Evolutionary conservation across 208 protist species (phyloP).

Genomic region (Trypanosoma melophagium): DNA sequence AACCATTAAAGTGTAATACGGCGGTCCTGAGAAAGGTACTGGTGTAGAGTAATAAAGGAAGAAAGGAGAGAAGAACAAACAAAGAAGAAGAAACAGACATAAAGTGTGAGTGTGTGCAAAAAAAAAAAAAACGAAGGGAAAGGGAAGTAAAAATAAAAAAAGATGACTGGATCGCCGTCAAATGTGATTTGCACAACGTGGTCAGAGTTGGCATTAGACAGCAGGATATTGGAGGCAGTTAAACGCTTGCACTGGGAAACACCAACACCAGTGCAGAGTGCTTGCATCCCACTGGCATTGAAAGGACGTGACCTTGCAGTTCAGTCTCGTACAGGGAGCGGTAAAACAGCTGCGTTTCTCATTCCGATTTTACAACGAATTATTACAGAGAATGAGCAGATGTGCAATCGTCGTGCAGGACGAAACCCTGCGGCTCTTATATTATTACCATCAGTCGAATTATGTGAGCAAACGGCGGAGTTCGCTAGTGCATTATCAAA

Average conservation of each 20-base stretch:
- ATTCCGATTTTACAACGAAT: constrained; percentile 87
- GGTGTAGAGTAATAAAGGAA: too few relatives aligned
- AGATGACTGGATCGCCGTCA: constrained; percentile 8
- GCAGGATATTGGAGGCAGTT: constrained; percentile 80
- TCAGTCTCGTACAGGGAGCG: constrained; percentile 85
- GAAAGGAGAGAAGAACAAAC: too few relatives aligned
- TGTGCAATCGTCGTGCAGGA: constrained; percentile 36
- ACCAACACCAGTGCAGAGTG: constrained; percentile 94
- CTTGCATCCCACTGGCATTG: constrained; percentile 92
- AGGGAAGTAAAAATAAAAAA: neutral
- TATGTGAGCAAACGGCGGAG: constrained; percentile 94
- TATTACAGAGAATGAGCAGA: constrained; percentile 72
- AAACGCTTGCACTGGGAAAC: constrained; percentile 74
- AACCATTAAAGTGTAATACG: neutral
- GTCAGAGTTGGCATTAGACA: constrained; percentile 77
- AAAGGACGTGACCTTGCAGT: constrained; percentile 89
- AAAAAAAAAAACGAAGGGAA: neutral
- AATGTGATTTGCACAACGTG: constrained; percentile 48
- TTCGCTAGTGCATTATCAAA: constrained; percentile 67
- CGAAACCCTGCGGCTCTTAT: constrained; percentile 89
- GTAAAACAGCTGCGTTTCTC: constrained; percentile 90
- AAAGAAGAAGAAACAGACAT: neutral
- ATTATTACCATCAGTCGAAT: constrained; percentile 94
- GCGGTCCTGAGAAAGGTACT: neutral
- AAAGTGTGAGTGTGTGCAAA: neutral